Percentiles rank a stretch among this genome's conserved stretches.
These are phyloP conservation scores for Microascus cirrosus DNA, from an alignment of 2,329 filamentous ascomycete species.

Conservation along the genomic window DNA sequence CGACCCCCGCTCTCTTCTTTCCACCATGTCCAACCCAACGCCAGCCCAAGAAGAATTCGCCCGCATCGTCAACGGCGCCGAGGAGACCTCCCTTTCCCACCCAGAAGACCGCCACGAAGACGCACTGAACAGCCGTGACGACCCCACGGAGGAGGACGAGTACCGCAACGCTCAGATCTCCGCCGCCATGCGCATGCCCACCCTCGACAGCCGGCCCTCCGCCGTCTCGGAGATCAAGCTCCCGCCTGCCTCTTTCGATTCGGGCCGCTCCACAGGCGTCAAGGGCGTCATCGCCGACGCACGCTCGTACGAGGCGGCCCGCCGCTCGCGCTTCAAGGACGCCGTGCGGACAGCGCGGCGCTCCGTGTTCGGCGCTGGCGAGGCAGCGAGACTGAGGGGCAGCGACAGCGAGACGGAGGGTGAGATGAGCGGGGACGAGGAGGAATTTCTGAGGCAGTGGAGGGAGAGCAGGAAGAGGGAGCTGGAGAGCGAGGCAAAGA, in stretches of 20 bases:
- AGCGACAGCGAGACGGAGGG: slow-evolving; percentile 36
- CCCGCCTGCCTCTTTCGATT: slow-evolving; percentile 52
- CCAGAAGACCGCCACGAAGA: slow-evolving; percentile 47
- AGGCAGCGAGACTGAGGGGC: slow-evolving; percentile 11
- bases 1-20: slow-evolving; percentile 7
- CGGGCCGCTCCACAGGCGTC: slow-evolving; percentile 64
- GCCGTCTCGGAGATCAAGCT: slow-evolving; percentile 43
- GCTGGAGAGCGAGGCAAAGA: slow-evolving; percentile 51
- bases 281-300: slow-evolving; percentile 84
- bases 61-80: slow-evolving; percentile 42
- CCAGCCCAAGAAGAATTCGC: slow-evolving; percentile 59
- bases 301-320: slow-evolving; percentile 61
- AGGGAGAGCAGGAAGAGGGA: slow-evolving; percentile 69
- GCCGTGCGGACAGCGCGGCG: slow-evolving; percentile 39
- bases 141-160: slow-evolving; percentile 44
- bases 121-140: slow-evolving; percentile 34
- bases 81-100: slow-evolving; percentile 28
- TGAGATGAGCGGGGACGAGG: slow-evolving; percentile 51
- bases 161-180: slow-evolving; percentile 45
- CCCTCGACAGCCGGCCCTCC: slow-evolving; percentile 33
- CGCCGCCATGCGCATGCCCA: slow-evolving; percentile 54
- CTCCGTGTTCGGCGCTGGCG: slow-evolving; percentile 41
- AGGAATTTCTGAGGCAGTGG: slow-evolving; percentile 76
- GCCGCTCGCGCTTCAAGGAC: slow-evolving; percentile 41
- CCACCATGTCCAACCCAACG: slow-evolving; percentile 42